phyloP scores from a whole-genome alignment of 2,329 filamentous ascomycete genomes.

The Monilinia polystroma region DNA sequence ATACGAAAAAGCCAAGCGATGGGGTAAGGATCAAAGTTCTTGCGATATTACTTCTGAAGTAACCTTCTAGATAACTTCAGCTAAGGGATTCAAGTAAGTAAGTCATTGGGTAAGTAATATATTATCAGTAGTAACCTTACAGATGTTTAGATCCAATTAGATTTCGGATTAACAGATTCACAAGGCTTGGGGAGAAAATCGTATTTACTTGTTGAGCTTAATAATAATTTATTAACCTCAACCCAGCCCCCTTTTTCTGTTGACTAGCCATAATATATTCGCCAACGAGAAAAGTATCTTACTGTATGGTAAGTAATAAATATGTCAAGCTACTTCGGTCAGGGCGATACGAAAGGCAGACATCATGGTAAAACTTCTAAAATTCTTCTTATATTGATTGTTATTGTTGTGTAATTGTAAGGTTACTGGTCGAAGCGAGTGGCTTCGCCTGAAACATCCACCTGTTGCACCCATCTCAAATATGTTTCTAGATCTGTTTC shows the following conservation, averaged over 20 bases:
- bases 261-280: not conserved
- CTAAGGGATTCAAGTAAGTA: no score
- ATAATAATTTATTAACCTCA: not conserved
- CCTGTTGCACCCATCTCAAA: constrained; percentile 12
- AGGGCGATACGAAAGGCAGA: constrained; percentile 5
- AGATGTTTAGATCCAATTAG: constrained; percentile 11
- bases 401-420: not conserved
- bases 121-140: no score
- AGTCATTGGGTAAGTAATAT: no score
- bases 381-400: not conserved
- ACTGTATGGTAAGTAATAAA: not conserved
- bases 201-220: not conserved
- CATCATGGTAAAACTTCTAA: not conserved
- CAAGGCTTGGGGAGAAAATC: constrained; percentile 1
- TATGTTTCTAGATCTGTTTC: not conserved
- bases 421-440: constrained; percentile 1
- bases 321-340: not conserved
- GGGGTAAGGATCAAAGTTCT: constrained; percentile 6
- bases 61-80: not conserved
- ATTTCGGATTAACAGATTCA: no score
- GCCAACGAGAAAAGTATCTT: not conserved
- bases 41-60: constrained; percentile 14
- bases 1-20: constrained; percentile 10
- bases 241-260: constrained; percentile 15
- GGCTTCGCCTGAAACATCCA: constrained; percentile 20